Evolutionary conservation across 140 eudicot species (phyloP), one percentile per base, ranked within the genome.

Genomic region (Senecio squalidus): DNA sequence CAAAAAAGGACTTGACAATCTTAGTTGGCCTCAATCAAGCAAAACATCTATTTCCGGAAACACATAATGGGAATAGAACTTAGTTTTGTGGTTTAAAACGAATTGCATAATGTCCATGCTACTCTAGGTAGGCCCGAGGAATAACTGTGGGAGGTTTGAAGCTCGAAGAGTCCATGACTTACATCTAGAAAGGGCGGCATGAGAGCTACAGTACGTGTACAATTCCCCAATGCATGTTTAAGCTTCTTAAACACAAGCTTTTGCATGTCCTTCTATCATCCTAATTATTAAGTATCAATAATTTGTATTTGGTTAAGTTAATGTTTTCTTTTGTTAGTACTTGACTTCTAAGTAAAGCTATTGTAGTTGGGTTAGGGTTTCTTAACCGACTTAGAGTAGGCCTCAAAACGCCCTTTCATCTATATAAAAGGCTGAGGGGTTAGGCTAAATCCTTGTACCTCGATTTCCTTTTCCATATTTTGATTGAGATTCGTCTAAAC

Each of bases 31-130:
- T 63, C 54, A 55, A 63, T 63, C 46, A 55, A 21, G 60, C 22
- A 28, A 71, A 54, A 47, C 66, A 63, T 63, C 28, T 30, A 62
- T 55, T 55, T 64, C 6, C 54, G 43, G 66, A 25, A 33, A 62
- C 44, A 63, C 44, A 23, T 28, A n/a, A 0, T 16, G 62, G 58
- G 50, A 54, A 62, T 64, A 18, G 26, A 34, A 45, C 27, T 14
- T 15, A 45, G 20, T 52, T 46, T 16, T 71, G 76, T 63, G 71
- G 76, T 55, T 63, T 63, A 29, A 63, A 63, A 50, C 28, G 48
- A 70, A 43, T 40, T 40, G 58, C 64, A 61, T 43, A 52, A 27
- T 61, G 50, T 54, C 58, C 70, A 70, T 62, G 43, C 28, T 15
- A 62, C 49, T 41, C 18, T 40, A 60, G 55, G 66, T 49, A 40